Evolutionary conservation across 2,329 filamentous ascomycete species (phyloP).

Genomic region (Blumeria hordei): DNA sequence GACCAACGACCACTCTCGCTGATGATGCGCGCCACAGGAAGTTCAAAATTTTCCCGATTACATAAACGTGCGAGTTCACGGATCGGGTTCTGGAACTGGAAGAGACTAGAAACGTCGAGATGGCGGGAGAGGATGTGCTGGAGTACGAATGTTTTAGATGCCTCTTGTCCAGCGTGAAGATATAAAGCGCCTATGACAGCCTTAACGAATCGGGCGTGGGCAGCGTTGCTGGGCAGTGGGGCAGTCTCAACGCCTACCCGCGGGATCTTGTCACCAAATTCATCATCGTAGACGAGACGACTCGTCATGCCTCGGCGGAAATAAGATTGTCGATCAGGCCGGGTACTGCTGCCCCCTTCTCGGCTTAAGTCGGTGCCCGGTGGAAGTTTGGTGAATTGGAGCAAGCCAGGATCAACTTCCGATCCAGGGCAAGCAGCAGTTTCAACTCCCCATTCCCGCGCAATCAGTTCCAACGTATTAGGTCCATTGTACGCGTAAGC

Average conservation of each 20-base stretch:
- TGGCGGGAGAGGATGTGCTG: slow-evolving; percentile 64
- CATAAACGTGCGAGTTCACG: slow-evolving; percentile 67
- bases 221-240: slow-evolving; percentile 17
- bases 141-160: slow-evolving; percentile 62
- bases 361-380: slow-evolving; percentile 20
- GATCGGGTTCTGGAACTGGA: slow-evolving; percentile 64
- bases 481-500: slow-evolving; percentile 66
- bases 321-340: slow-evolving; percentile 24
- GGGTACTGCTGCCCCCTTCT: slow-evolving; percentile 25
- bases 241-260: slow-evolving; percentile 10
- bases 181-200: slow-evolving; percentile 71
- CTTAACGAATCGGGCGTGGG: slow-evolving; percentile 54
- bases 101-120: slow-evolving; percentile 52
- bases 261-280: slow-evolving; percentile 46
- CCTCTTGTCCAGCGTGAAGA: slow-evolving; percentile 53
- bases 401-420: slow-evolving; percentile 74
- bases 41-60: slow-evolving; percentile 68
- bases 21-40: slow-evolving; percentile 65
- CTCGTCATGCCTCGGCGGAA: slow-evolving; percentile 50
- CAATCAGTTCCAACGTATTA: slow-evolving; percentile 47
- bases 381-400: slow-evolving; percentile 44
- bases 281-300: slow-evolving; percentile 58
- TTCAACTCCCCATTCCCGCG: slow-evolving; percentile 80
- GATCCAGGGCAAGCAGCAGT: slow-evolving; percentile 61
- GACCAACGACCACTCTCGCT: slow-evolving; percentile 75